Evolutionary conservation across 2,329 filamentous ascomycete genomes (phyloP).

Genomic region (Sclerotinia trifoliorum): DNA sequence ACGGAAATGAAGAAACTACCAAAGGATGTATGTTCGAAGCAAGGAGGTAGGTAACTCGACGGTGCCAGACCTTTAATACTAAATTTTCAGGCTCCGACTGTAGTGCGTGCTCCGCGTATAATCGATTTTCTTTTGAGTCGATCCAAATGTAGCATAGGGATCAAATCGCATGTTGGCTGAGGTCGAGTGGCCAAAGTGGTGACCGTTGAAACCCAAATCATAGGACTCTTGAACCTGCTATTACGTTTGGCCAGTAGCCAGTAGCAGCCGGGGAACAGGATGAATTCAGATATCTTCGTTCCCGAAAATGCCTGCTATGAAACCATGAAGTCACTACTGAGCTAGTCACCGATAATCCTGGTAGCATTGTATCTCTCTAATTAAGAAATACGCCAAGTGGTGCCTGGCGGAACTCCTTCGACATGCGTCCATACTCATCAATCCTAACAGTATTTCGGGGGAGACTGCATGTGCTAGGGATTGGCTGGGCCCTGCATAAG

Average conservation of each 20-base stretch:
- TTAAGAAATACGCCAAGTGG: slow-evolving; percentile 28
- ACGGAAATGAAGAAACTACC: slow-evolving; percentile 30
- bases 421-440: slow-evolving; percentile 28
- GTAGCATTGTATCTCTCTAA: slow-evolving; percentile 28
- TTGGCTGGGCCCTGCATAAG: slow-evolving; percentile 31
- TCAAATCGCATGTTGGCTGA: slow-evolving; percentile 34
- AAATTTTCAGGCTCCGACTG: slow-evolving; percentile 33
- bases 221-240: slow-evolving; percentile 52
- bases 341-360: slow-evolving; percentile 30
- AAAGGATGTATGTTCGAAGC: slow-evolving; percentile 35
- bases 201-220: slow-evolving; percentile 45
- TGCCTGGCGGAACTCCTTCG: slow-evolving; percentile 26
- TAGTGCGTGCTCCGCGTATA: slow-evolving; percentile 28
- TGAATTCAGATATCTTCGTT: slow-evolving; percentile 28
- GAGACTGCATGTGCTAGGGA: slow-evolving; percentile 31
- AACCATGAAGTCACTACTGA: slow-evolving; percentile 26
- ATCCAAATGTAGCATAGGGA: slow-evolving; percentile 31
- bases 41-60: slow-evolving; percentile 30
- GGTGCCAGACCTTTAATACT: slow-evolving; percentile 28
- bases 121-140: slow-evolving; percentile 27
- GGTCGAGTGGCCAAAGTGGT: slow-evolving; percentile 41
- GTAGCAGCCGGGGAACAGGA: slow-evolving; percentile 26
- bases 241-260: slow-evolving; percentile 38
- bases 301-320: slow-evolving; percentile 30
- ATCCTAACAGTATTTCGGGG: slow-evolving; percentile 27